These are phyloP conservation scores for Gillenia trifoliata DNA, from an alignment of 306 rosid genomes.

Conservation along the genomic window DNA sequence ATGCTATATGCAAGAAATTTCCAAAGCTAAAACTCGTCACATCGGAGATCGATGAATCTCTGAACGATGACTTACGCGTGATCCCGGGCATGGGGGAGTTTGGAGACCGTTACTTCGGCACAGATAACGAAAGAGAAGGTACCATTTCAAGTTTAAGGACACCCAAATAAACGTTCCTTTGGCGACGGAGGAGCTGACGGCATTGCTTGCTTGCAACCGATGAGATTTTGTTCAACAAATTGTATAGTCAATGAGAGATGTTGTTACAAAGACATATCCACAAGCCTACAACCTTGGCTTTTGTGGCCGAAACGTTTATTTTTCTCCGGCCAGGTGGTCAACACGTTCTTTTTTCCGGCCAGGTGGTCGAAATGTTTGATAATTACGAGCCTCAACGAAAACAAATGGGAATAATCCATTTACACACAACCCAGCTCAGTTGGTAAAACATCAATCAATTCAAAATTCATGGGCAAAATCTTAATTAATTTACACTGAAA, in stretches of 20 bases:
- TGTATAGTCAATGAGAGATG: not conserved
- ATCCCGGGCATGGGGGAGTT: slow-evolving; percentile 25
- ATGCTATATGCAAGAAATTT: slow-evolving; percentile 16
- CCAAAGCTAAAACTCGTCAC: slow-evolving; percentile 21
- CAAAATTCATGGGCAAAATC: not conserved
- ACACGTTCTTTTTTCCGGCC: too few species aligned
- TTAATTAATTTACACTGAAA: not conserved
- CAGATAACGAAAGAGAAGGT: not conserved
- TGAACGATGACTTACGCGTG: slow-evolving; percentile 3
- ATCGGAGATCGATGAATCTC: slow-evolving; percentile 15
- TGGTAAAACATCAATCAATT: not conserved
- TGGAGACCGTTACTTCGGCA: slow-evolving; percentile 22
- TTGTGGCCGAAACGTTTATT: too few species aligned
- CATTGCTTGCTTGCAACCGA: not conserved
- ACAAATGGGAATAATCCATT: not conserved
- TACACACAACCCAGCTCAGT: not conserved
- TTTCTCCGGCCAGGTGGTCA: too few species aligned
- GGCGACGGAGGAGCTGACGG: not conserved
- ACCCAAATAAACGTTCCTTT: not conserved
- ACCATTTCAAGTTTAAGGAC: not conserved
- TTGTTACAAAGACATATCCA: too few species aligned
- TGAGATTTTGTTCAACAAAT: not conserved
- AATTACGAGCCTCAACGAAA: too few species aligned
- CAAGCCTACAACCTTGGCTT: too few species aligned
- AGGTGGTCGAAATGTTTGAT: too few species aligned